phyloP scores from a whole-genome alignment of 148 eudicot genomes.

The Limonium bicolor region DNA sequence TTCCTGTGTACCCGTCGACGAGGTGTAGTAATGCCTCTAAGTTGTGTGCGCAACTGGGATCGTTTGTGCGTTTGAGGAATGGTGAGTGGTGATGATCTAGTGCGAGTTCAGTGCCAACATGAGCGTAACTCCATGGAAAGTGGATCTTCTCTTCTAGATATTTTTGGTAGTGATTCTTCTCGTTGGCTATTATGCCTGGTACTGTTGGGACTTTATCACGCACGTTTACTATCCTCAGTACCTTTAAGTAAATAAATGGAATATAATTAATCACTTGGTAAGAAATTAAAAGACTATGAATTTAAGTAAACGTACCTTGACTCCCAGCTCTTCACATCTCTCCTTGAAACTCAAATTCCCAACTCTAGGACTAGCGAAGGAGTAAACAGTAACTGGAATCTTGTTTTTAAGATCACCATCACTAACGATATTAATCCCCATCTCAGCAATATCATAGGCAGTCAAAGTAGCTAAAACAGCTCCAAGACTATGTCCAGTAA shows the following conservation, averaged over 20 bases:
- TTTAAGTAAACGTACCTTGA: slow-evolving; percentile 7
- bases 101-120: slow-evolving; percentile 23
- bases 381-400: slow-evolving; percentile 51
- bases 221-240: slow-evolving; percentile 18
- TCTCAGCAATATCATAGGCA: slow-evolving; percentile 81
- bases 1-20: slow-evolving; percentile 49
- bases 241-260: not conserved
- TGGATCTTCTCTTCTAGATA: slow-evolving; percentile 24
- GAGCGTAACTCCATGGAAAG: slow-evolving; percentile 43
- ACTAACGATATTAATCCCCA: slow-evolving; percentile 26
- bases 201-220: slow-evolving; percentile 28
- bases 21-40: slow-evolving; percentile 42
- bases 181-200: slow-evolving; percentile 33
- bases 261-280: not conserved
- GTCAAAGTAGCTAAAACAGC: slow-evolving; percentile 58
- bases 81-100: slow-evolving; percentile 24
- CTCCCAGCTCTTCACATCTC: slow-evolving; percentile 28
- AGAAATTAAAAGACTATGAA: too few relatives aligned
- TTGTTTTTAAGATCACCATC: slow-evolving; percentile 1
- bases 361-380: slow-evolving; percentile 72
- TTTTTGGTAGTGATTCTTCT: slow-evolving; percentile 28
- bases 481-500: slow-evolving; percentile 87
- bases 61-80: slow-evolving; percentile 14
- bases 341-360: slow-evolving; percentile 53
- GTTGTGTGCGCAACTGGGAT: slow-evolving; percentile 22